Evolutionary conservation across 2,329 filamentous ascomycete genomes (phyloP).

Genomic region (Lasiodiplodia theobromae): DNA sequence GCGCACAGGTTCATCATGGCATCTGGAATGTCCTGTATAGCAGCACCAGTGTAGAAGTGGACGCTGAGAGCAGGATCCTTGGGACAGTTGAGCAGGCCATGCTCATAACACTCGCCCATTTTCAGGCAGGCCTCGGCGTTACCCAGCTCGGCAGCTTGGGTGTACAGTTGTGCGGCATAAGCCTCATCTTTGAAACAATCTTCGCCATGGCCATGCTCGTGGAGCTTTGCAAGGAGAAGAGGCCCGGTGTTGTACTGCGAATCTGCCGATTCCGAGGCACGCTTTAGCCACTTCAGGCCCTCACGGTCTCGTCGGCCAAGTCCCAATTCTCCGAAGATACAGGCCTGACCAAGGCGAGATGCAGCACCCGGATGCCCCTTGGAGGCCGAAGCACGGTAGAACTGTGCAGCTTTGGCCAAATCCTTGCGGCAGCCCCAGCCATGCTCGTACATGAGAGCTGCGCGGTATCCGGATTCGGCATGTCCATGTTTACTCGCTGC

Average conservation of each 20-base stretch:
- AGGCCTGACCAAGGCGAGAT: slow-evolving; percentile 89
- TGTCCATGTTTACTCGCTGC: slow-evolving; percentile 96
- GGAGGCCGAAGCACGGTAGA: slow-evolving; percentile 85
- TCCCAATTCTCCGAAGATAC: slow-evolving; percentile 87
- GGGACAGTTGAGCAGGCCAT: slow-evolving; percentile 85
- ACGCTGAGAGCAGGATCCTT: slow-evolving; percentile 91
- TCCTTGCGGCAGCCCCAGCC: slow-evolving; percentile 95
- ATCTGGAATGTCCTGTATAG: slow-evolving; percentile 79
- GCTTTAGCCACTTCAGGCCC: slow-evolving; percentile 95
- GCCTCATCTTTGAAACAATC: slow-evolving; percentile 84
- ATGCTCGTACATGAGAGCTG: slow-evolving; percentile 95
- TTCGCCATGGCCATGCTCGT: slow-evolving; percentile 91
- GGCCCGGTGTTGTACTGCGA: slow-evolving; percentile 90
- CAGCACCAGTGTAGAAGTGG: slow-evolving; percentile 95
- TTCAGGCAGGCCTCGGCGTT: slow-evolving; percentile 85
- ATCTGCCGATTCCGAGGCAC: slow-evolving; percentile 89
- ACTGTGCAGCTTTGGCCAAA: slow-evolving; percentile 90
- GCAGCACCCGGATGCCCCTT: slow-evolving; percentile 97
- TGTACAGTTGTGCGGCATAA: slow-evolving; percentile 93
- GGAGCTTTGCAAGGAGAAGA: slow-evolving; percentile 86
- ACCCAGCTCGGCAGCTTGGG: slow-evolving; percentile 89
- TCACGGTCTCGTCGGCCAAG: slow-evolving; percentile 83
- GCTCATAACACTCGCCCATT: slow-evolving; percentile 96
- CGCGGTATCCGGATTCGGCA: slow-evolving; percentile 92
- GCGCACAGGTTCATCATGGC: slow-evolving; percentile 99